A percentile compares a stretch with the other conserved stretches of the same genome.
Conservation (phyloP, 306 rosid species). For the Lathyrus aphaca region DNA sequence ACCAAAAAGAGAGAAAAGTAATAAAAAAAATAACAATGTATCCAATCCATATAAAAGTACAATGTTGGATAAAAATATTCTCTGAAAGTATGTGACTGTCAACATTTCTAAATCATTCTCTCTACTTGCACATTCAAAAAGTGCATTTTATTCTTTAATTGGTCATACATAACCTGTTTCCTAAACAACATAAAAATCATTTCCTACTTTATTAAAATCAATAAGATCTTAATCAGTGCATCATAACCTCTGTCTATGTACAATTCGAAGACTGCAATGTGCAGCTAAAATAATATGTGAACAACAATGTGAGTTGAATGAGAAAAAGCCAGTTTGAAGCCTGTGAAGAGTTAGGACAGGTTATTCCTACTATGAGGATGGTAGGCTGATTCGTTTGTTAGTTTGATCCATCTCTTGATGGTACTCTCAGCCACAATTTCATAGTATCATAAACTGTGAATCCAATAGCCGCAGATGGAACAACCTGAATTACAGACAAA, state of each 20-base stretch:
- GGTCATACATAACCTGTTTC: constrained; percentile 38
- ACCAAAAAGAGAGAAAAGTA: no score
- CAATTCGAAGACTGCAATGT: constrained; percentile 63
- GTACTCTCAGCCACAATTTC: constrained; percentile 77
- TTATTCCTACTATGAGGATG: constrained; percentile 50
- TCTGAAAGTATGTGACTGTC: constrained; percentile 1
- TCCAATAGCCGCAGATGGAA: constrained; percentile 96
- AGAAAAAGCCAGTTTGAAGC: constrained; percentile 41
- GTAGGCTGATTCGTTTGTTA: constrained; percentile 50
- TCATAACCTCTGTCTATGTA: constrained; percentile 38
- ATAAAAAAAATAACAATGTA: no score
- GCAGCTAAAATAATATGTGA: constrained; percentile 39
- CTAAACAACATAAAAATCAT: constrained; percentile 23
- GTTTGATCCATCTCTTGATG: constrained; percentile 81
- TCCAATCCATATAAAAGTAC: no score
- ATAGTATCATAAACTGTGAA: constrained; percentile 85
- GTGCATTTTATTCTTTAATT: constrained; percentile 31
- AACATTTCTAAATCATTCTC: constrained; percentile 29
- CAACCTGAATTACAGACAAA: constrained; percentile 64
- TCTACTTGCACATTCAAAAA: constrained; percentile 30
- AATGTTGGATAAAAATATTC: no score
- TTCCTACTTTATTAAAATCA: constrained; percentile 37
- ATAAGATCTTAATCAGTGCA: constrained; percentile 28
- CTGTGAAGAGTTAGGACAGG: constrained; percentile 31
- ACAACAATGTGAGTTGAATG: constrained; percentile 34